A percentile compares a stretch with the other conserved stretches of the same genome.
Evolutionary conservation across 192 early-diverging fungal species (phyloP).

Genomic region (Linnemannia schmuckeri): DNA sequence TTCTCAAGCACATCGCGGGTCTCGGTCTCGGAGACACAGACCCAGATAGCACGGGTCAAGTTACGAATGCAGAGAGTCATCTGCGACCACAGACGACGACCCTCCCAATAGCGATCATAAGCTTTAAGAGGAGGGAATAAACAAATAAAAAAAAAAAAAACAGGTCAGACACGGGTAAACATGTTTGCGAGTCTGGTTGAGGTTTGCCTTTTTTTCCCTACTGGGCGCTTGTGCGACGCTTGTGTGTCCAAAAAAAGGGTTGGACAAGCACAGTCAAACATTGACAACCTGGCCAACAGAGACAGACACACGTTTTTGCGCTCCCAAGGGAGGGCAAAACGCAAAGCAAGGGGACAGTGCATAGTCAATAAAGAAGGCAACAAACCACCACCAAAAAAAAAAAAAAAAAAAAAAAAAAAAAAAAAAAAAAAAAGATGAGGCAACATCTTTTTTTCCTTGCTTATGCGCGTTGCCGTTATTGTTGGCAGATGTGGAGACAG

Average conservation of each 20-base stretch:
- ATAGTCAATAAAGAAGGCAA: background rate
- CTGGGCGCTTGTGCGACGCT: background rate
- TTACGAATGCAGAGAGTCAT: conserved; percentile 79
- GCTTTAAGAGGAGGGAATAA: conserved; percentile 39
- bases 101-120: conserved; percentile 91
- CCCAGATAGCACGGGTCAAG: conserved; percentile 84
- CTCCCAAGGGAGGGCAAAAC: background rate
- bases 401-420: background rate
- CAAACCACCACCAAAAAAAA: background rate
- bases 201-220: background rate
- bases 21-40: conserved; percentile 66
- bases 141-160: background rate
- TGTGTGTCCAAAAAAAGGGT: background rate
- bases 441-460: background rate
- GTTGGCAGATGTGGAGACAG: background rate
- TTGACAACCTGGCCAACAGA: too few species aligned
- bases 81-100: conserved; percentile 84
- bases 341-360: background rate
- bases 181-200: background rate
- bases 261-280: background rate
- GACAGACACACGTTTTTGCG: background rate
- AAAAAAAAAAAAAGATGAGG: background rate
- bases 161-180: background rate
- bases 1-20: conserved; percentile 75
- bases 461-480: background rate